A percentile compares a stretch with the other conserved stretches of the same genome.
Evolutionary conservation across 2,329 filamentous ascomycete species (phyloP).

Genomic region (Apiospora arundinis): DNA sequence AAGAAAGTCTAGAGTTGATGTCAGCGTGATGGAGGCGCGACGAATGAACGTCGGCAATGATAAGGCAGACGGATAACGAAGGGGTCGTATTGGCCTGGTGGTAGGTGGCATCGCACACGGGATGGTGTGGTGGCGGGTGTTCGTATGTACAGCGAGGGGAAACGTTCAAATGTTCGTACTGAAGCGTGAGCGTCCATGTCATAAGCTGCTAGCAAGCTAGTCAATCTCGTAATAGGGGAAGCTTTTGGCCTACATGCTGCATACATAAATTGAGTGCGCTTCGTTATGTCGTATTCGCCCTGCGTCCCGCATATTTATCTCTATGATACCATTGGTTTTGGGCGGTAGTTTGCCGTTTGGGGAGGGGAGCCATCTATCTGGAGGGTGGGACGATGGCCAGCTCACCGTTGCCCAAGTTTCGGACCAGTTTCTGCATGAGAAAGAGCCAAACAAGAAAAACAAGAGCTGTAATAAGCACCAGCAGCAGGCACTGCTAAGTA

Average conservation of each 20-base stretch:
- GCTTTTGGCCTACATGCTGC: constrained; percentile 2
- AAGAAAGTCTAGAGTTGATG: not conserved
- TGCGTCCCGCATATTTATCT: constrained; percentile 11
- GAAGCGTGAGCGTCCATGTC: constrained; percentile 4
- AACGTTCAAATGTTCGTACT: constrained; percentile 2
- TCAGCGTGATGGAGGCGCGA: constrained; percentile 1
- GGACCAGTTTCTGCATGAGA: not conserved
- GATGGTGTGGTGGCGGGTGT: constrained; percentile 9
- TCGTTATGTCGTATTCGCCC: constrained; percentile 17
- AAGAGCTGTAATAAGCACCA: not conserved
- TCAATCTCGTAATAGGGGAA: constrained; percentile 15
- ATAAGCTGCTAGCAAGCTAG: not conserved
- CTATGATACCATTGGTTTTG: not conserved
- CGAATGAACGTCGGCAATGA: not conserved
- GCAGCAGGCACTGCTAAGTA: not conserved
- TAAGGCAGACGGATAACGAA: not conserved
- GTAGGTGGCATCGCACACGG: not conserved
- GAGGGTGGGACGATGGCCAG: constrained; percentile 12
- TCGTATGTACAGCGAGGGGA: not conserved
- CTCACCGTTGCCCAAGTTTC: constrained; percentile 10
- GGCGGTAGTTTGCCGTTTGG: not conserved
- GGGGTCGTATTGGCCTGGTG: not conserved
- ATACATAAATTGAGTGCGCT: constrained; percentile 5
- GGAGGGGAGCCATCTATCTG: constrained; percentile 4
- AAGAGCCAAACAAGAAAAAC: no score